Percentiles rank a stretch among this genome's conserved stretches.
Conservation (phyloP, 2,329 filamentous ascomycete genomes). For the Helotiales sp. region DNA sequence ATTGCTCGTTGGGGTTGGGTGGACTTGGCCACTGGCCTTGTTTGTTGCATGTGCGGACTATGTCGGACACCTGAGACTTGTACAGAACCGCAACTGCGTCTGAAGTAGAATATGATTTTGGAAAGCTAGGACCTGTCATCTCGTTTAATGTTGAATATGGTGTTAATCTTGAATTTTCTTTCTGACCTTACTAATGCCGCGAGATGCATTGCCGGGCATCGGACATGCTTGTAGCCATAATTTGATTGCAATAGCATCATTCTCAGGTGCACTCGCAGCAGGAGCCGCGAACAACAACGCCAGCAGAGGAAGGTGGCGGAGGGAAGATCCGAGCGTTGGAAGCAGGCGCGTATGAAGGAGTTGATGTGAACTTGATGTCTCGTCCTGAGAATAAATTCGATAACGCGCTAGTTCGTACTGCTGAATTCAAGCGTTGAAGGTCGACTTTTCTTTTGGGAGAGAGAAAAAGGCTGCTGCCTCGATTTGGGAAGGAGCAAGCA, state of each 20-base stretch:
- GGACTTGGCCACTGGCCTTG: neutral
- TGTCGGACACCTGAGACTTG: neutral
- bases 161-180: no score
- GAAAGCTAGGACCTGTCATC: no score
- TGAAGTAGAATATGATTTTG: no score
- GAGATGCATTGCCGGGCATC: constrained; percentile 43
- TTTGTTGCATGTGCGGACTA: constrained; percentile 3
- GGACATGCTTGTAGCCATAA: constrained; percentile 45
- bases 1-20: neutral
- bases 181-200: no score
- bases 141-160: no score
- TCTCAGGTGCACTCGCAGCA: constrained; percentile 38
- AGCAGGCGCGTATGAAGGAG: constrained; percentile 43
- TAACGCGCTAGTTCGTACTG: neutral
- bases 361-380: constrained; percentile 41
- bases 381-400: constrained; percentile 23
- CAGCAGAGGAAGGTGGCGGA: constrained; percentile 25
- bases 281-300: constrained; percentile 27
- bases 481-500: constrained; percentile 25
- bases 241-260: constrained; percentile 40
- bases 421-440: neutral
- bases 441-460: no score
- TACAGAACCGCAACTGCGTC: no score
- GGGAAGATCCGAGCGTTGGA: constrained; percentile 44
- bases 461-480: no score